Evolutionary conservation across 2,329 filamentous ascomycete species (phyloP), one percentile per base, ranked within the genome.

Genomic region (Cladophialophora immunda): DNA sequence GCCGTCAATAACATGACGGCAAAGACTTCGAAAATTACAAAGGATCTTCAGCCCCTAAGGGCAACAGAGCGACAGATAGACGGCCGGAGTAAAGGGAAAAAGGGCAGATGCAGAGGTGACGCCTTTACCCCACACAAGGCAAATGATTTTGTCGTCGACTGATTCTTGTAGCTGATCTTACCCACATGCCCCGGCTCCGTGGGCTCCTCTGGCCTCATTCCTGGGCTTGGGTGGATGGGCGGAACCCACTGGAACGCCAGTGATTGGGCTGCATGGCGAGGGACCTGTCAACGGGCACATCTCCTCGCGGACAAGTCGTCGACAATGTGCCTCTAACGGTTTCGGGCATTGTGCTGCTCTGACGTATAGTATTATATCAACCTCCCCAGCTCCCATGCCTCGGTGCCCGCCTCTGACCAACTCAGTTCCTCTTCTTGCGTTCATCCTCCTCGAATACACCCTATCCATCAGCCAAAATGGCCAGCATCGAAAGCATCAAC

Each of bases 401-500:
- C 19, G 27, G 34, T 13, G n/a, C 8, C 27, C 60, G 38, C 56
- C 36, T 30, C 47, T 50, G 19, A 50, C 17, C 56, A 62, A 29
- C 50, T 58, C 56, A 41, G 8, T 54, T 41, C 47, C 34, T 29
- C 53, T 19, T n/a, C 47, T 41, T 22, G 29, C 19, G 36, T 45
- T 57, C n/a, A 34, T 32, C 32, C 52, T 55, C 27, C 52, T 32
- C 25, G 29, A 30, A 17, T 17, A 36, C 2, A 25, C 13, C 45
- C 45, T 27, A 22, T 36, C 13, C 29, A 53, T 17, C 41, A 25
- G 19, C 19, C 58, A 62, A 32, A 73, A 93, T 93, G 90, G 85
- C 89, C 72, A 84, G 86, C 72, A 87, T 87, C 76, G 91, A 97
- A 65, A 82, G 86, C 71, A 91, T 97, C 77, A 90, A 97, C 73